These are phyloP conservation scores for Dictyostelium firmibasis DNA, from an alignment of 78 protist genomes.

Conservation along the genomic window DNA sequence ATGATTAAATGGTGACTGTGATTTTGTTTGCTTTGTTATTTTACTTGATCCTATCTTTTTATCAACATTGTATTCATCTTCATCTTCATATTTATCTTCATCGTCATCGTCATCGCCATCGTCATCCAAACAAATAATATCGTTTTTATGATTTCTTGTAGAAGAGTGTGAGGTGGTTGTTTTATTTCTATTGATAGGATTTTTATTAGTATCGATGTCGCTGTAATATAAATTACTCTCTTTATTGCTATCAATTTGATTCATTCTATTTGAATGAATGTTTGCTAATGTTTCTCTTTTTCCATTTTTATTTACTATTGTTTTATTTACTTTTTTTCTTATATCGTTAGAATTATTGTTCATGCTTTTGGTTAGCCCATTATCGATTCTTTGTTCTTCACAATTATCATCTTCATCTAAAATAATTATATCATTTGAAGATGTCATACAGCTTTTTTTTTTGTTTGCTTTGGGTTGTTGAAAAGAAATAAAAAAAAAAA, in stretches of 20 bases:
- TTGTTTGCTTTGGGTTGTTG: neutral
- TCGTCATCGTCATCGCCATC: neutral
- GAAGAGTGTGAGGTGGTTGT: neutral
- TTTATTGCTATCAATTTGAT: neutral
- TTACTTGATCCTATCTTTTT: neutral
- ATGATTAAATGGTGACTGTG: neutral
- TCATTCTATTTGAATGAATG: neutral
- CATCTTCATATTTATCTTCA: neutral
- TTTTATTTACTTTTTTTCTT: neutral
- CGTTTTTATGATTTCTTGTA: neutral
- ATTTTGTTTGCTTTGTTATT: neutral
- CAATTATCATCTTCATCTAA: neutral
- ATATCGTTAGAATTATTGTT: neutral
- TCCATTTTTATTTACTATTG: neutral
- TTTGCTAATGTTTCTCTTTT: neutral
- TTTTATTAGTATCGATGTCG: neutral
- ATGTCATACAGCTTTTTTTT: neutral
- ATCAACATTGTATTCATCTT: too few species aligned
- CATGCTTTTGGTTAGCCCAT: neutral
- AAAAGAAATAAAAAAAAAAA: neutral
- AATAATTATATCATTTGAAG: neutral
- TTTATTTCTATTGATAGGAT: neutral
- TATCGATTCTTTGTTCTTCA: neutral
- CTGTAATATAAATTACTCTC: neutral
- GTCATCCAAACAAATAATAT: neutral